Conservation (phyloP, 768 basidiomycete genomes). For the Hypholoma fasciculare region DNA sequence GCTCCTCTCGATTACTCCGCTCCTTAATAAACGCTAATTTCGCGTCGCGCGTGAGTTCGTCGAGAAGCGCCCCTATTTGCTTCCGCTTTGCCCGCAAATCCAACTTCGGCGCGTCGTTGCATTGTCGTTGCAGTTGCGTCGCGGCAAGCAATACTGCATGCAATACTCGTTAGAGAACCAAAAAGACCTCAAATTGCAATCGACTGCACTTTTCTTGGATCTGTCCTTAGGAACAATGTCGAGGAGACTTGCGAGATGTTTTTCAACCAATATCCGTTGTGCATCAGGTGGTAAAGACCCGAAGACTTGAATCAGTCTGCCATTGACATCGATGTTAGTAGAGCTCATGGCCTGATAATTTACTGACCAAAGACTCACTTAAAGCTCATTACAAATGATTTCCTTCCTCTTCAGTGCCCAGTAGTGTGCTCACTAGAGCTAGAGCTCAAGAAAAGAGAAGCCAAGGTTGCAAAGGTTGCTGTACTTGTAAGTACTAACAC, state of each 20-base stretch:
- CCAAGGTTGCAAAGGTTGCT: no score
- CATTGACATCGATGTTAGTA: not conserved
- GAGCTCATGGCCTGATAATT: no score
- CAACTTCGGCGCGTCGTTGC: slow-evolving; percentile 45
- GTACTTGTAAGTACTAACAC: no score
- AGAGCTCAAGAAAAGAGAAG: no score
- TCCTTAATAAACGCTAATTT: slow-evolving; percentile 56
- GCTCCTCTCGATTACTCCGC: slow-evolving; percentile 51
- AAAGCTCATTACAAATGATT: no score
- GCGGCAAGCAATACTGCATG: slow-evolving; percentile 37
- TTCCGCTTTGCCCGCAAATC: slow-evolving; percentile 53
- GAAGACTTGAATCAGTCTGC: slow-evolving; percentile 49
- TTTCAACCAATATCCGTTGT: slow-evolving; percentile 47
- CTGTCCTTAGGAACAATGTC: slow-evolving; percentile 39
- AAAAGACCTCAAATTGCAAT: not conserved
- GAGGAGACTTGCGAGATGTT: slow-evolving; percentile 50
- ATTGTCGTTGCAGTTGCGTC: slow-evolving; percentile 33
- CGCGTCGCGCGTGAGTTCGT: slow-evolving; percentile 52
- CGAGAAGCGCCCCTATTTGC: slow-evolving; percentile 53
- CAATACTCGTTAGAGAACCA: not conserved
- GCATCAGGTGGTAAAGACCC: slow-evolving; percentile 54
- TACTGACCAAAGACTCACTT: no score
- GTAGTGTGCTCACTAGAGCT: no score
- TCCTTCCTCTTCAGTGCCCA: no score
- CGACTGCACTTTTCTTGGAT: slow-evolving; percentile 32